These are phyloP conservation scores for Wickerhamiella parazyma DNA, from an alignment of 805 yeast species.

Conservation along the genomic window DNA sequence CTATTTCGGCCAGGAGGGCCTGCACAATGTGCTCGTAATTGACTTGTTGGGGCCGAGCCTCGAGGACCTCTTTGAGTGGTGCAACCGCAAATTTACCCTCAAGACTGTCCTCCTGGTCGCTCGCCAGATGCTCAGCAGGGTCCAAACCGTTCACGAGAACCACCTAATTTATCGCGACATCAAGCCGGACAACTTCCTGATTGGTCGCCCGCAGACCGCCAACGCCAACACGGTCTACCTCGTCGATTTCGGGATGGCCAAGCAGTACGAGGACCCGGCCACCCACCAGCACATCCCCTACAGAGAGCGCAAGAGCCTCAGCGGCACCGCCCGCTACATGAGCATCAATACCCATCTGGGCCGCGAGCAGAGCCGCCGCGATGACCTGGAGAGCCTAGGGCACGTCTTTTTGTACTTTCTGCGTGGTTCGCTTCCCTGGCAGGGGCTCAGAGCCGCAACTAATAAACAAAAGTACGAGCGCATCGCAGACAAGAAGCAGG, in stretches of 20 bases:
- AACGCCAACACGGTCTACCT: conserved; percentile 78
- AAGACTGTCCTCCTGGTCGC: conserved; percentile 91
- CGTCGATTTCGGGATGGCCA: conserved; percentile 98
- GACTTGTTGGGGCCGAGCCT: conserved; percentile 91
- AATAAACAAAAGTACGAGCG: conserved; percentile 96
- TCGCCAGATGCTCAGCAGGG: conserved; percentile 81
- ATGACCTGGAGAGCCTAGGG: conserved; percentile 91
- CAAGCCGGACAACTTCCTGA: conserved; percentile 92
- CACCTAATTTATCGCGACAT: conserved; percentile 91
- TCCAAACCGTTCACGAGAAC: conserved; percentile 76
- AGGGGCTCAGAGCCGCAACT: conserved; percentile 94
- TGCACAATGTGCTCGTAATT: conserved; percentile 87
- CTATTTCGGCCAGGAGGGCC: conserved; percentile 96
- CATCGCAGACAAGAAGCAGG: conserved; percentile 89
- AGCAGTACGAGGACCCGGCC: conserved; percentile 92
- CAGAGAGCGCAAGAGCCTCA: conserved; percentile 85
- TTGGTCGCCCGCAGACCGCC: conserved; percentile 75
- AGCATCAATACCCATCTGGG: conserved; percentile 95
- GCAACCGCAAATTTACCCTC: conserved; percentile 76
- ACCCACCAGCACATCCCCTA: conserved; percentile 93
- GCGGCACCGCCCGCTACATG: conserved; percentile 98
- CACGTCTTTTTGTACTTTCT: conserved; percentile 93
- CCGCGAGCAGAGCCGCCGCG: conserved; percentile 91
- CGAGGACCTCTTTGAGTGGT: conserved; percentile 97
- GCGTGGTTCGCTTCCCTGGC: conserved; percentile 90